Base-by-base conservation (phyloP, 2,329 filamentous ascomycete species). In the Diaporthe sp. region DNA sequence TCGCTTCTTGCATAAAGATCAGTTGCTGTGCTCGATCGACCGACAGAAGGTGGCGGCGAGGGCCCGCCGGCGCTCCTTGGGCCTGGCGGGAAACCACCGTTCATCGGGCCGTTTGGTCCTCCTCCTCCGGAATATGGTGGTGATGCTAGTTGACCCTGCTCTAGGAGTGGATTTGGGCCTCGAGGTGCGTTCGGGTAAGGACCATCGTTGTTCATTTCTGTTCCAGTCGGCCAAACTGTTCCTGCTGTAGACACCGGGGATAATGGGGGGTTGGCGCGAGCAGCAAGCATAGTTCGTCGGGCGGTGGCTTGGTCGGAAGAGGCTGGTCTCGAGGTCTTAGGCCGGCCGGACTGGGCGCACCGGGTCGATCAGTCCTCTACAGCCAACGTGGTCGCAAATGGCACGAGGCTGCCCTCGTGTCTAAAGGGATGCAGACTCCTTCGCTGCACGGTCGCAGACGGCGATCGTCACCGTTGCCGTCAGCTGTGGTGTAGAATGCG, bases 11-110 rank as follows among this genome's bases (percentile, higher is more conserved):
- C 86, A 87, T 92, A 95, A 77, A 93, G 83, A 75, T 90, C 90
- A 54, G 93, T 94, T 74, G 94, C 95, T 82, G 93, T 92, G 83
- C 95, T 98, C 69, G 95, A 97, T 77, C 94, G 90, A 77, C 94
- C 95, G 78, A 98, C 89, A 7, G 96, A 98, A 77, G 93, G 95
- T 35, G 97, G 96, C 72, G 96, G 96, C 68, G 96, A 98, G 70
- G 96, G 91, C 35, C 88, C 90, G 78, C 89, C 90, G 76, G 85
- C 86, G 82, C 86, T 90, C 85, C 87, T 88, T 83, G 87, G 89
- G 76, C 85, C 87, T 42, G 88, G 82, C 69, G 89, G 86, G 80
- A 90, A 91, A 77, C 84, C 80, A 80, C 86, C 88, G 84, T 91
- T 93, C 86, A 93, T 91, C 80, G 88, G 88, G 80, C 85, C 85